These are phyloP conservation scores for Paramecium biaurelia DNA, from an alignment of 73 alveolate species.

Conservation along the genomic window DNA sequence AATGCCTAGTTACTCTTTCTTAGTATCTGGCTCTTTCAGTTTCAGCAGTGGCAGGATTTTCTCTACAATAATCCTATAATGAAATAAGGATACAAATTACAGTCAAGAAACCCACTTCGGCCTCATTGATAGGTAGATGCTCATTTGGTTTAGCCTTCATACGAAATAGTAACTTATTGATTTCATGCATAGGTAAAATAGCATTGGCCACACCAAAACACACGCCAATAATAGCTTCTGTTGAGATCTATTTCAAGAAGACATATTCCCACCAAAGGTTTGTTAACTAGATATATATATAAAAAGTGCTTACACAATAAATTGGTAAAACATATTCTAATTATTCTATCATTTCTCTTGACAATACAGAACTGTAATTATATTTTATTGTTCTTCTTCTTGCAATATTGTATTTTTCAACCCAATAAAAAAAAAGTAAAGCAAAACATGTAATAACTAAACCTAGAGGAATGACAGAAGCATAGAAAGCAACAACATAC, in stretches of 20 bases:
- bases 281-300: background rate
- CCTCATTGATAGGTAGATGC: background rate
- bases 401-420: slow-evolving; percentile 53
- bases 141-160: slow-evolving; percentile 19
- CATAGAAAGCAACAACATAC: slow-evolving; percentile 59
- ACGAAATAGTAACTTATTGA: slow-evolving; percentile 38
- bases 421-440: slow-evolving; percentile 50
- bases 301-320: background rate
- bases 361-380: slow-evolving; percentile 32
- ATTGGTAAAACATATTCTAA: slow-evolving; percentile 56
- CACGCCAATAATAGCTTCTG: background rate
- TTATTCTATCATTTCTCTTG: slow-evolving; percentile 59
- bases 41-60: slow-evolving; percentile 62
- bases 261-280: slow-evolving; percentile 43
- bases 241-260: background rate
- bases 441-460: slow-evolving; percentile 40
- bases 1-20: slow-evolving; percentile 4
- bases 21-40: background rate
- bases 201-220: slow-evolving; percentile 46
- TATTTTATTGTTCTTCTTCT: slow-evolving; percentile 58
- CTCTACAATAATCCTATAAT: slow-evolving; percentile 63
- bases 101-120: slow-evolving; percentile 39
- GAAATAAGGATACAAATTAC: background rate
- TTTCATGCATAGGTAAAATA: slow-evolving; percentile 49
- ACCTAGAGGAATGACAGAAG: slow-evolving; percentile 58